Percentiles rank a stretch among this genome's conserved stretches.
Conservation (phyloP, 78 protist species). For the Dictyostelium capitatum region DNA sequence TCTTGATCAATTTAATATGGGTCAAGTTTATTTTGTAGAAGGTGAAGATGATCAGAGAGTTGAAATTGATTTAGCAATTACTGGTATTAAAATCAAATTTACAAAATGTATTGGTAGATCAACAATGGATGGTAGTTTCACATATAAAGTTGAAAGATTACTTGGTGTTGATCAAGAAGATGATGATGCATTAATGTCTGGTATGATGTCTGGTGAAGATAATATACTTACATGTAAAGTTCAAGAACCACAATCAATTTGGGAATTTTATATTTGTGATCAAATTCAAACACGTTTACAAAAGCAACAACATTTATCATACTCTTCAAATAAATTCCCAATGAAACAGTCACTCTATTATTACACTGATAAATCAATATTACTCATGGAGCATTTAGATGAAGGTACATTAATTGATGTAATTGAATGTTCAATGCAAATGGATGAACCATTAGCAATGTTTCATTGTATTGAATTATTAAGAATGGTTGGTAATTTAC, state of each 20-base stretch:
- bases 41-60: neutral
- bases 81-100: neutral
- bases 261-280: conserved; percentile 30
- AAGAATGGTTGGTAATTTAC: conserved; percentile 61
- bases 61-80: neutral
- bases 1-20: neutral
- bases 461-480: conserved; percentile 86
- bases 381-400: conserved; percentile 12
- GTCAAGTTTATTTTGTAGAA: neutral
- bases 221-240: neutral
- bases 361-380: conserved; percentile 10
- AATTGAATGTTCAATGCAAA: neutral
- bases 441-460: conserved; percentile 82
- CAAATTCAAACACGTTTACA: conserved; percentile 20
- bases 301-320: neutral
- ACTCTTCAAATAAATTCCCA: neutral
- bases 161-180: neutral
- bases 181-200: neutral
- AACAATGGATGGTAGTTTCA: neutral
- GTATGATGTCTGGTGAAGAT: neutral
- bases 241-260: conserved; percentile 39
- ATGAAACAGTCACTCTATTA: conserved; percentile 3
- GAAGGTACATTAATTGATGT: conserved; percentile 6
- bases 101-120: neutral
- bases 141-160: conserved; percentile 7